These are phyloP conservation scores for Rubroboletus satanas DNA, from an alignment of 768 basidiomycete genomes.

Conservation along the genomic window DNA sequence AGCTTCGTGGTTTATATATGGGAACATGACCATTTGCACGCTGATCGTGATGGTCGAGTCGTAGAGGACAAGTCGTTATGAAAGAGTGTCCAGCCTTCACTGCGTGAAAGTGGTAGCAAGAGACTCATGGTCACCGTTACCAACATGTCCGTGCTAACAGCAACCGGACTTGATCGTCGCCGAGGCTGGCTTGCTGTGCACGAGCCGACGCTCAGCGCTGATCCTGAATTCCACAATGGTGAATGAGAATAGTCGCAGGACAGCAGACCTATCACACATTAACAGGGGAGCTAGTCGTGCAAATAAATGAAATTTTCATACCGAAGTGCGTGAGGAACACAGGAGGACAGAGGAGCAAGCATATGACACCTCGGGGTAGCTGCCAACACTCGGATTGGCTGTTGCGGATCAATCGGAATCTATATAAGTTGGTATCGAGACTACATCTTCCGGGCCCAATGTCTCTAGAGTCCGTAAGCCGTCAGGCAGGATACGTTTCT, in stretches of 20 bases:
- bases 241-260: slow-evolving; percentile 13
- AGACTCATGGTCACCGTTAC: slow-evolving; percentile 28
- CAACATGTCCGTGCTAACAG: slow-evolving; percentile 25
- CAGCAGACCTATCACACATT: slow-evolving; percentile 7
- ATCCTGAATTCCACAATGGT: slow-evolving; percentile 18
- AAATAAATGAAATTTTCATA: slow-evolving; percentile 21
- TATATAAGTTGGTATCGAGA: slow-evolving; percentile 9
- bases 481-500: slow-evolving; percentile 10
- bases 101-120: slow-evolving; percentile 21
- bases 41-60: slow-evolving; percentile 23
- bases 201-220: slow-evolving; percentile 30
- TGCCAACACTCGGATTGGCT: slow-evolving; percentile 18
- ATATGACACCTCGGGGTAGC: slow-evolving; percentile 4
- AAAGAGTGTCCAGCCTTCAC: slow-evolving; percentile 25
- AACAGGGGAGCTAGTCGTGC: slow-evolving; percentile 12
- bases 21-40: slow-evolving; percentile 20
- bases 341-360: slow-evolving; percentile 11
- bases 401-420: slow-evolving; percentile 29
- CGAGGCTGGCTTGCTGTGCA: slow-evolving; percentile 31
- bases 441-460: not conserved
- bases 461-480: not conserved
- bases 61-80: slow-evolving; percentile 21
- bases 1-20: slow-evolving; percentile 24
- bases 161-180: slow-evolving; percentile 34
- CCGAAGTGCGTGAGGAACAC: slow-evolving; percentile 13